phyloP scores from a whole-genome alignment of 23 red algal genomes.

The Gracilaria gracilis region DNA sequence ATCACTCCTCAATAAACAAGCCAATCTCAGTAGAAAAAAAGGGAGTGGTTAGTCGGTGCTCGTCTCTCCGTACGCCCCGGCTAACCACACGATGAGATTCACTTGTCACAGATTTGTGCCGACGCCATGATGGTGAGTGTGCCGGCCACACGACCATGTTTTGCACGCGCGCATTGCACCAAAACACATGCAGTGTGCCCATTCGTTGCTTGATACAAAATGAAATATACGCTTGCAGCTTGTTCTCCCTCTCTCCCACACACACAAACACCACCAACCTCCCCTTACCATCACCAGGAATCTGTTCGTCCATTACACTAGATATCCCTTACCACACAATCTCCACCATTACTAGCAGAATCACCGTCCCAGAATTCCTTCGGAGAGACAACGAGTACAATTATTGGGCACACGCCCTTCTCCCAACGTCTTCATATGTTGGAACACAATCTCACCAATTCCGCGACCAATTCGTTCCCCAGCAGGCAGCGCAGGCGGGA shows the following conservation, averaged over 20 bases:
- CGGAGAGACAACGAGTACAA: slow-evolving; percentile 14
- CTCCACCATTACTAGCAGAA: neutral
- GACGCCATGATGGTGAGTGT: neutral
- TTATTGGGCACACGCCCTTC: slow-evolving; percentile 25
- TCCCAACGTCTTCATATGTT: slow-evolving; percentile 36
- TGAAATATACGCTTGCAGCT: slow-evolving; percentile 4
- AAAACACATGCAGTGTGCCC: slow-evolving; percentile 1
- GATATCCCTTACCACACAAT: neutral
- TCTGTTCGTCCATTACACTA: neutral
- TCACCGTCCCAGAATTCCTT: slow-evolving; percentile 14
- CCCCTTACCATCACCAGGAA: neutral
- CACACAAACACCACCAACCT: neutral
- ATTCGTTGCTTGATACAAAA: neutral
- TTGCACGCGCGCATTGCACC: no score
- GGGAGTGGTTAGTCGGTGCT: neutral
- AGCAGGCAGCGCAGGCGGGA: slow-evolving; percentile 38
- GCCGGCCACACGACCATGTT: neutral
- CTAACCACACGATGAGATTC: neutral
- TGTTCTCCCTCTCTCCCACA: neutral
- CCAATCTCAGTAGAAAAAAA: neutral
- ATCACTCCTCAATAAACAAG: no score
- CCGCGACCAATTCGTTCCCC: slow-evolving; percentile 43
- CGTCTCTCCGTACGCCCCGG: no score
- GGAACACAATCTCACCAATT: slow-evolving; percentile 42
- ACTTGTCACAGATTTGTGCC: neutral